Base-by-base conservation (phyloP, 73 alveolate species). In the Diophrys sp. region DNA sequence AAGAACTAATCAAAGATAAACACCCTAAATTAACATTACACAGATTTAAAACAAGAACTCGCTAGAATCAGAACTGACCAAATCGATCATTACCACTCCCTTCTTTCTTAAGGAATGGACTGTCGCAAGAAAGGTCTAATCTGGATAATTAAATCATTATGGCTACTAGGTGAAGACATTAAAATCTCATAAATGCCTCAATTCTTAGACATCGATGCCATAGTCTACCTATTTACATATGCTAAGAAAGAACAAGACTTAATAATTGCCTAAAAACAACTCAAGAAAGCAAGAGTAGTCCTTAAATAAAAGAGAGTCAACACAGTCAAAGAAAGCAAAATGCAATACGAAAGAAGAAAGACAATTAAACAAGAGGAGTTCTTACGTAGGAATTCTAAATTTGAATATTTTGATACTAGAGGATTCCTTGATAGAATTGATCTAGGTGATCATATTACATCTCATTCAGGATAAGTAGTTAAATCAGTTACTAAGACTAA, bases 41-140 rank as follows among this genome's bases (percentile, higher is more conserved):
- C 5, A 11, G 62, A 44, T 5, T 11, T 44, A 18, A 44, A 44
- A 44, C 18, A 44, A 44, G 62, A 44, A 18, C 5, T 44, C 18
- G 5, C n/a, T 44, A 44, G 18, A 18, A 44, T 44, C 18, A 44
- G 62, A 18, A 11, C 5, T 5, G 62, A 44, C 18, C 18, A 71
- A 23, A 33, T 71, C 29, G 69, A 71, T 11, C 79, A 71, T 26
- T 71, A 71, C 32, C 34, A 71, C 29, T 30, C 14, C n/a, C 33
- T 71, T 1, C 79, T 71, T 2, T 29, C 30, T 28, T 23, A 30
- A 8, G 79, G 79, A 33, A 11, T 71, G 69, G 79, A 71, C 29
- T 29, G 67, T 8, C 2, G 79, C n/a, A 34, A 71, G 32, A 67
- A 71, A 30, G 79, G 79, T 5, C 67, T 71, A 1, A 31, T 29